phyloP scores from a whole-genome alignment of 306 rosid species.

The Vigna angularis region DNA sequence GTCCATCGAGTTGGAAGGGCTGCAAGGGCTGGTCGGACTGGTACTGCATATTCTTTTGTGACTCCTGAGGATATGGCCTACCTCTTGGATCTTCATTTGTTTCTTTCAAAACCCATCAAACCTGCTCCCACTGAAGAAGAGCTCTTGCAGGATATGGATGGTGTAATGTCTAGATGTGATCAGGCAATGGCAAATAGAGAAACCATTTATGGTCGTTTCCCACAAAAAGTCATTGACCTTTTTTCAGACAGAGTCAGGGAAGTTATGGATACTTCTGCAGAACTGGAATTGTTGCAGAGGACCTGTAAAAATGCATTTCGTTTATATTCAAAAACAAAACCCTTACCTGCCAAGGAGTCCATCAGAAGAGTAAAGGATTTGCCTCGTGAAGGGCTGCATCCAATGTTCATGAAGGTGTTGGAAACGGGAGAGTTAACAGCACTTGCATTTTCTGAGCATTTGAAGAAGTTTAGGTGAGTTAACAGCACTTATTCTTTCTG shows the following conservation, averaged over 20 bases:
- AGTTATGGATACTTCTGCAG: conserved; percentile 79
- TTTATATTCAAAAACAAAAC: conserved; percentile 84
- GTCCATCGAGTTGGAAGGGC: conserved; percentile 96
- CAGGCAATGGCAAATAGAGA: conserved; percentile 76
- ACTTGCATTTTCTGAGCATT: conserved; percentile 94
- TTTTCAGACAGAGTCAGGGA: conserved; percentile 87
- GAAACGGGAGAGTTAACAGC: conserved; percentile 92
- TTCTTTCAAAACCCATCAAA: conserved; percentile 81
- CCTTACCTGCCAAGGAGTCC: conserved; percentile 88
- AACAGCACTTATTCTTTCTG: conserved; percentile 4
- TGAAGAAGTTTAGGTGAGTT: conserved; percentile 84
- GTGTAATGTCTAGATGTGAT: conserved; percentile 71
- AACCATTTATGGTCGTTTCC: conserved; percentile 92
- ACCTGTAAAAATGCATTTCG: conserved; percentile 84
- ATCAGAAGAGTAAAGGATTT: conserved; percentile 82
- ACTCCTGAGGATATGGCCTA: conserved; percentile 88
- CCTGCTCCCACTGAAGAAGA: conserved; percentile 94
- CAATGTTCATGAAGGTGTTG: conserved; percentile 73
- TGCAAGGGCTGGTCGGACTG: conserved; percentile 95
- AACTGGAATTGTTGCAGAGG: conserved; percentile 60
- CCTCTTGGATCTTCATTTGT: conserved; percentile 91
- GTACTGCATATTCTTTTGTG: conserved; percentile 88
- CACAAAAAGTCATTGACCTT: conserved; percentile 85
- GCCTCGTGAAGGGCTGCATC: conserved; percentile 86
- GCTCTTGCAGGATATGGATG: conserved; percentile 75